Evolutionary conservation across 768 basidiomycete species (phyloP).

Genomic region (Lactifluus hygrophoroides): DNA sequence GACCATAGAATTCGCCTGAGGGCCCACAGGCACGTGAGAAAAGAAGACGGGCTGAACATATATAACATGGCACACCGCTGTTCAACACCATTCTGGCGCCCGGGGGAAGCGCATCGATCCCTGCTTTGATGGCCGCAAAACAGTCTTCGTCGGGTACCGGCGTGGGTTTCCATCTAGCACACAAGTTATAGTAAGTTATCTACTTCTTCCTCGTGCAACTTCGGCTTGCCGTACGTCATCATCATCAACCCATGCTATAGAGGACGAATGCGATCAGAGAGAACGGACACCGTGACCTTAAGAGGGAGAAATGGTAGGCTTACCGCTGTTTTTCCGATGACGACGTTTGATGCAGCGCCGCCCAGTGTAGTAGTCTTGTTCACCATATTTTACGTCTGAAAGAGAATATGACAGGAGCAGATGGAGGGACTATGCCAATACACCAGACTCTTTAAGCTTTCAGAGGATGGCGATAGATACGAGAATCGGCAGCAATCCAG

Average conservation of each 20-base stretch:
- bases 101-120: conserved; percentile 34
- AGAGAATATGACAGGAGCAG: not conserved
- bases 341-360: conserved; percentile 30
- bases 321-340: conserved; percentile 35
- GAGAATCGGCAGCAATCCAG: too few species aligned
- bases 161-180: conserved; percentile 32
- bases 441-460: not conserved
- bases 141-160: conserved; percentile 48
- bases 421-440: too few species aligned
- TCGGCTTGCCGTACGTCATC: conserved; percentile 36
- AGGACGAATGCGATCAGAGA: not conserved
- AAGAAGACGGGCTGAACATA: not conserved
- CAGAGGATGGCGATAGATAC: too few species aligned
- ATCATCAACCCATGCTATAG: conserved; percentile 44
- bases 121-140: conserved; percentile 53
- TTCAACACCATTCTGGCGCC: conserved; percentile 45
- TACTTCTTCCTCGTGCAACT: not conserved
- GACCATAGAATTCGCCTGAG: conserved; percentile 51
- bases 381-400: conserved; percentile 22
- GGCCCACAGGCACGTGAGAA: not conserved
- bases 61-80: conserved; percentile 30
- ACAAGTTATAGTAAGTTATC: not conserved
- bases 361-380: conserved; percentile 30
- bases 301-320: conserved; percentile 14
- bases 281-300: not conserved